Base-by-base conservation (phyloP, 768 basidiomycete species). In the Xanthoconium stramineum region DNA sequence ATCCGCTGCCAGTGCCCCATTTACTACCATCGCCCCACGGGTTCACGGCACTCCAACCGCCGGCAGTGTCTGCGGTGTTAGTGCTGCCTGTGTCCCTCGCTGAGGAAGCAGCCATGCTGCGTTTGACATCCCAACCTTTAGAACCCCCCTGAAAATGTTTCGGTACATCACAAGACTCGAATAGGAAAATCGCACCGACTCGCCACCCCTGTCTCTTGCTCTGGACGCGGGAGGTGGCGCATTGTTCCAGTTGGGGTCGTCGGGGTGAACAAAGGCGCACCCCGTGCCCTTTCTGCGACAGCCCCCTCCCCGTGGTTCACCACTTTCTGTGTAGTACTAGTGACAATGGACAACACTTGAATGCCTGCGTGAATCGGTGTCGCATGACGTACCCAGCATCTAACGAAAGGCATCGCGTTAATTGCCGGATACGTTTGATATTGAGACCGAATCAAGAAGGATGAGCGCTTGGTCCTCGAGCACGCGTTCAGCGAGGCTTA, bases 241-340 rank as follows among this genome's bases (percentile, higher is more conserved):
- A 7, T 42, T 55, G 29, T 11, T 35, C 70, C 70, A 71, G 14
- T 38, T 36, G n/a, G 64, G 48, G 11, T 68, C 58, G n/a, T 29
- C 62, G 10, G 71, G 70, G 50, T 75, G 74, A 24, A 73, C 15
- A 50, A 69, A 75, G 3, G 20, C 12, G 48, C 74, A 75, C 24
- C 61, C 62, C 5, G 45, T 17, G 12, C 39, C 60, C 8, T 44
- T 54, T 50, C 45, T 60, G 33, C 6, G 53, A 46, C 74, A 76
- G 43, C 74, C 74, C 2, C 55, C 58, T 36, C 50, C 51, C 12
- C 57, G 14, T 1, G 69, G 69, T 29, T 62, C 57, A 37, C 74
- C 74, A 46, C 43, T 60, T 19, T 68, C 65, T n/a, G 64, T 64
- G 57, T 69, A 76, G 57, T 37, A 66, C 72, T 73, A 45, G 36